A percentile compares a stretch with the other conserved stretches of the same genome.
Conservation (phyloP, 2,329 filamentous ascomycete species). For the Cordyceps cicadae region DNA sequence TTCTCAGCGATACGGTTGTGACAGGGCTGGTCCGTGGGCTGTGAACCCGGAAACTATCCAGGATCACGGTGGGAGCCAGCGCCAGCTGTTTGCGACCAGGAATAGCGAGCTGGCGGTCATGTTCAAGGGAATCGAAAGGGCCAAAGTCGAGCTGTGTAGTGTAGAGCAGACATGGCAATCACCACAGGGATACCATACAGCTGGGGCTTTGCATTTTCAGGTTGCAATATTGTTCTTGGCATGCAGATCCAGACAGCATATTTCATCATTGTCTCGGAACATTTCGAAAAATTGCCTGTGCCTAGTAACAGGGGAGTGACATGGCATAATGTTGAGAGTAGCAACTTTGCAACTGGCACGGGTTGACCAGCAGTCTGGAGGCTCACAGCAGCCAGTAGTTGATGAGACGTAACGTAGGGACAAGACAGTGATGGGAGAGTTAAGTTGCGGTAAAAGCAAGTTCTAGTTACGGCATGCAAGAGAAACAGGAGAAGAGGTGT, state of each 20-base stretch:
- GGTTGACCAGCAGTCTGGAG: background rate
- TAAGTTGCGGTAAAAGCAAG: background rate
- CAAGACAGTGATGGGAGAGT: background rate
- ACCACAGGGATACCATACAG: conserved; percentile 29
- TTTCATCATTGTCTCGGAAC: conserved; percentile 12
- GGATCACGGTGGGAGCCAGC: background rate
- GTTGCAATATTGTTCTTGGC: conserved; percentile 26
- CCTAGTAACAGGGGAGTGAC: background rate
- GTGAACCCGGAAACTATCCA: background rate
- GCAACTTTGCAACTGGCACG: background rate
- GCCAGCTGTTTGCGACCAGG: background rate
- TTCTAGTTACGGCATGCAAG: background rate
- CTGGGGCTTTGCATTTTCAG: conserved; percentile 25
- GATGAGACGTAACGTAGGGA: background rate
- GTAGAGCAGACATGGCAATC: conserved; percentile 27
- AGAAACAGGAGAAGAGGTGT: background rate
- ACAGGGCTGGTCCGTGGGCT: conserved; percentile 5
- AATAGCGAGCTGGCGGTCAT: background rate
- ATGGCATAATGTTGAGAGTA: background rate
- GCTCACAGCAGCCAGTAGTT: background rate
- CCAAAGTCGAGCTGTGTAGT: conserved; percentile 20
- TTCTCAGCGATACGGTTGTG: conserved; percentile 11
- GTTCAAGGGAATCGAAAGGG: conserved; percentile 14
- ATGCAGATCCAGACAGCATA: conserved; percentile 18
- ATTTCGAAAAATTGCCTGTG: background rate